Base-by-base conservation (phyloP, 75 land plant genomes). In the Azolla pinnata region DNA sequence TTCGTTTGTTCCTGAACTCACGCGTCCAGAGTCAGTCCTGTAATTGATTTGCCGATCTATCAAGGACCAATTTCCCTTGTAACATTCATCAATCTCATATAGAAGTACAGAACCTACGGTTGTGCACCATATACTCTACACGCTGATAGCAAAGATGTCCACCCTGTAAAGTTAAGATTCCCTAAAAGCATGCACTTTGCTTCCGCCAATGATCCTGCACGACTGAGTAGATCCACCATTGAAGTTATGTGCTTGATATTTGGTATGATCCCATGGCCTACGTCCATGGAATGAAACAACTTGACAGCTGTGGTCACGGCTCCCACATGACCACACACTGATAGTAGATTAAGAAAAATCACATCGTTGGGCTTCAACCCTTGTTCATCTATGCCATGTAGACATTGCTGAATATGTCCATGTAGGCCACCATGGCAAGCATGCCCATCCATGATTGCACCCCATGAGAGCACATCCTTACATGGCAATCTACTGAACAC, bases 281-380 rank as follows among this genome's bases (percentile, higher is more conserved):
- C 62, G 17, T 20, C 49, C 80, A 77, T 77, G 33, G 62, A 33
- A 2, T 34, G 23, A 31, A 77, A 72, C 29, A 66, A 66, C 16
- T 32, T 19, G 20, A 63, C 33, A 0, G 71, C 80, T 20, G 67
- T 49, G 9, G 58, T 33, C 2, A 77, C 64, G 42, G 62, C n/a
- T 1, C 80, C 75, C 63, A 60, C 61, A 54, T 72, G 80, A 47
- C 66, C 66, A 54, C 80, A 77, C 21, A 75, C 75, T 29, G 67
- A 69, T 32, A 77, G 59, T 19, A 77, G 29, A 1, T 67, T 69
- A 17, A 18, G 21, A 46, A 18, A 46, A 46, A 46, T 46, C 17
- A 23, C 10, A 46, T 14, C 49, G 68, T n/a, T 29, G 0, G 77
- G 59, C 56, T 63, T 46, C 14, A 46, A 2, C n/a, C 49, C 49